These are phyloP conservation scores for Eragrostis nindensis DNA, from an alignment of 176 grass and related monocot genomes.

Conservation along the genomic window DNA sequence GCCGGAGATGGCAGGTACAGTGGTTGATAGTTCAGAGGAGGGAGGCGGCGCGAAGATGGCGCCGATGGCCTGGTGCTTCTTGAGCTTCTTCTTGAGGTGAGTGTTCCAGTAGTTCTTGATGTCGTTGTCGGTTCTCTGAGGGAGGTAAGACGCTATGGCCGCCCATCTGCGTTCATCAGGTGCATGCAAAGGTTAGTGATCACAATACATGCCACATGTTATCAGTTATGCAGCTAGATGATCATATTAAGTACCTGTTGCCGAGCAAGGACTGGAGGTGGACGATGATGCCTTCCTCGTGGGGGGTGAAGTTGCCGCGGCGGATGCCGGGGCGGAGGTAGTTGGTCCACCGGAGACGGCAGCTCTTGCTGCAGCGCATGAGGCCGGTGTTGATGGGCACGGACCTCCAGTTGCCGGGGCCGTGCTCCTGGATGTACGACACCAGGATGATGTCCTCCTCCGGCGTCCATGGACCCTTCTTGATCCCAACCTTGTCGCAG, in stretches of 20 bases:
- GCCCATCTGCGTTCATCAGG: slow-evolving; percentile 60
- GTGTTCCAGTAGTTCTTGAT: slow-evolving; percentile 99
- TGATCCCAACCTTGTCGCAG: slow-evolving; percentile 75
- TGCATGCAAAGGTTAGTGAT: background rate
- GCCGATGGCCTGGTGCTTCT: slow-evolving; percentile 54
- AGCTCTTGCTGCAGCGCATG: slow-evolving; percentile 93
- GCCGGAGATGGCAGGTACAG: background rate
- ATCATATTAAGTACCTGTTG: slow-evolving; percentile 58
- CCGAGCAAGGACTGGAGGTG: slow-evolving; percentile 86
- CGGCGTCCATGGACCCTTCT: slow-evolving; percentile 93
- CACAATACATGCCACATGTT: background rate
- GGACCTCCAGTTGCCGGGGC: slow-evolving; percentile 84
- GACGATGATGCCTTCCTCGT: slow-evolving; percentile 77
- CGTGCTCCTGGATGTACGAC: slow-evolving; percentile 87
- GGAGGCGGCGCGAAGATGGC: slow-evolving; percentile 41
- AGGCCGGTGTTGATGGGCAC: slow-evolving; percentile 75
- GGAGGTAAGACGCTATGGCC: slow-evolving; percentile 83
- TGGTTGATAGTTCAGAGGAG: slow-evolving; percentile 10
- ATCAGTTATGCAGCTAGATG: background rate
- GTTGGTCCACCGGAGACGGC: slow-evolving; percentile 91
- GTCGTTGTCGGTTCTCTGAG: slow-evolving; percentile 87
- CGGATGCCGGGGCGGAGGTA: slow-evolving; percentile 83
- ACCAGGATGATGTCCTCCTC: slow-evolving; percentile 90
- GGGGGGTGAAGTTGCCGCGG: slow-evolving; percentile 77
- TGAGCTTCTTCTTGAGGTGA: slow-evolving; percentile 91